phyloP scores from a whole-genome alignment of 768 basidiomycete genomes.

The Tremella yokohamensis region DNA sequence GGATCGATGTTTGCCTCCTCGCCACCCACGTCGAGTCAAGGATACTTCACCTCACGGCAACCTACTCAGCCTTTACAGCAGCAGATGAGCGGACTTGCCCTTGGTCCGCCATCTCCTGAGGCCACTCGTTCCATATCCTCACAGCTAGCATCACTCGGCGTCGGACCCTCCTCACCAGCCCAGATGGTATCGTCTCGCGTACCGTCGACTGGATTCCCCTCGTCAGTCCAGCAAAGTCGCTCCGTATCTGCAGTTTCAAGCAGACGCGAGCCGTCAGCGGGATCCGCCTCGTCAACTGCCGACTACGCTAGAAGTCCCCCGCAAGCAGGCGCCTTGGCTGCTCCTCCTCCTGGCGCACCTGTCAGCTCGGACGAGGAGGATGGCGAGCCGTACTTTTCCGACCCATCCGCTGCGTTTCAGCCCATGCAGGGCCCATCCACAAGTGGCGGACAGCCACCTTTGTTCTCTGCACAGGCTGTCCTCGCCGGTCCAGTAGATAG shows the following conservation, averaged over 20 bases:
- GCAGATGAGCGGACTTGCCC: not conserved
- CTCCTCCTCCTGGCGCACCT: not conserved
- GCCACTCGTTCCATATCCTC: constrained; percentile 1
- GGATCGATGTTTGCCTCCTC: not conserved
- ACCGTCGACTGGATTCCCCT: constrained; percentile 1
- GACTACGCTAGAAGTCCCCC: constrained; percentile 9
- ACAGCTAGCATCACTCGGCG: constrained; percentile 7
- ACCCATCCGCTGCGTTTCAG: constrained; percentile 15
- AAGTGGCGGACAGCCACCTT: not conserved
- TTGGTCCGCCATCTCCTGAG: not conserved
- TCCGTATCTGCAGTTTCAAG: constrained; percentile 8
- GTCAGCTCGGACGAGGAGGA: constrained; percentile 24
- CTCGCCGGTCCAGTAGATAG: constrained; percentile 56
- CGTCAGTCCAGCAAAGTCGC: constrained; percentile 4
- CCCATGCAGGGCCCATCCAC: not conserved
- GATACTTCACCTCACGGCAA: not conserved
- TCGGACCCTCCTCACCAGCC: constrained; percentile 2
- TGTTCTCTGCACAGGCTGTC: not conserved
- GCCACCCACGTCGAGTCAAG: constrained; percentile 3
- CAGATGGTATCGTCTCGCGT: not conserved
- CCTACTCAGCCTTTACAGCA: constrained; percentile 1
- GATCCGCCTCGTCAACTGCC: constrained; percentile 14
- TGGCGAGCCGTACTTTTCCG: constrained; percentile 28
- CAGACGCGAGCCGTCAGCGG: constrained; percentile 34
- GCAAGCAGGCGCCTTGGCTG: not conserved